These are phyloP conservation scores for Suillus fuscotomentosus DNA, from an alignment of 768 basidiomycete species.

Conservation along the genomic window DNA sequence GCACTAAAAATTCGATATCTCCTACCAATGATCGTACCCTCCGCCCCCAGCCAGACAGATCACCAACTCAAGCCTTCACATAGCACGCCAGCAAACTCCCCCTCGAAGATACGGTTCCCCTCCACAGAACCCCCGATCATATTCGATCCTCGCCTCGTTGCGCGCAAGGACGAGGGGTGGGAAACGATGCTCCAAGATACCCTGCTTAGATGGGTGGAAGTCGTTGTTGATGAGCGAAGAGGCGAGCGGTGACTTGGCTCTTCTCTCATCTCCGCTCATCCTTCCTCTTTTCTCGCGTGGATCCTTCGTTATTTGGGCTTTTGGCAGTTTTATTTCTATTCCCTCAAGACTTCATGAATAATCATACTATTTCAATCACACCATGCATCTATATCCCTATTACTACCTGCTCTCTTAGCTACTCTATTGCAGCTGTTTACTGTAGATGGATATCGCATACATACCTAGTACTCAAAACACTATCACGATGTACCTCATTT, in stretches of 20 bases:
- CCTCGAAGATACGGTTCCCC: slow-evolving; percentile 36
- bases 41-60: slow-evolving; percentile 31
- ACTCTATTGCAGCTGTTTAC: background rate
- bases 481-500: background rate
- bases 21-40: slow-evolving; percentile 62
- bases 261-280: background rate
- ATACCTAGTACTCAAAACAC: background rate
- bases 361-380: background rate
- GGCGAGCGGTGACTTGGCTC: slow-evolving; percentile 25
- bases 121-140: slow-evolving; percentile 46
- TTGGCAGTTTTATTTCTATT: background rate
- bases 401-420: background rate
- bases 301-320: background rate
- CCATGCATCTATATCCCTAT: background rate
- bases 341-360: background rate
- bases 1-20: slow-evolving; percentile 83
- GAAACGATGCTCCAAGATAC: slow-evolving; percentile 71
- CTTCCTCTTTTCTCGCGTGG: background rate
- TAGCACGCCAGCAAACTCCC: slow-evolving; percentile 28
- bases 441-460: background rate
- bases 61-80: slow-evolving; percentile 20
- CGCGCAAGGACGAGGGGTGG: slow-evolving; percentile 77
- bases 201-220: slow-evolving; percentile 64
- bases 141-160: slow-evolving; percentile 76
- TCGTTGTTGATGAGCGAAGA: slow-evolving; percentile 67